Evolutionary conservation across 805 yeast genomes (phyloP), one percentile per base, ranked within the genome.

Genomic region (Yarrowia divulgata): DNA sequence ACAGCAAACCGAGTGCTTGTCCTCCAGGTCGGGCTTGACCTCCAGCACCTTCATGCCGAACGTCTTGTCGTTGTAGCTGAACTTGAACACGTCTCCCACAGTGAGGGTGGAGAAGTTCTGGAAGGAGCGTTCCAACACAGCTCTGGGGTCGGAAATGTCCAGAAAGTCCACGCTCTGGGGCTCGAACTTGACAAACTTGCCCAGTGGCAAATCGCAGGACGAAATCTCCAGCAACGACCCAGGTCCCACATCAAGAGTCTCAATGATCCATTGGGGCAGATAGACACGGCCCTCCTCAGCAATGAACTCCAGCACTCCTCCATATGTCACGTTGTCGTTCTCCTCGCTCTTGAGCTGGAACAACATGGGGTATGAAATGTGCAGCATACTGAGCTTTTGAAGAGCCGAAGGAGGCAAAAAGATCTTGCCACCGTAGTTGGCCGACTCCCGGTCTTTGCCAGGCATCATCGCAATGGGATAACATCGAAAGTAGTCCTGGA

Each of bases 241-340:
- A 0, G 97, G 90, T 63, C 85, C 84, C 8, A 90, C 80, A 42
- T 83, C 82, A 46, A 95, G 79, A 0, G 96, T 90, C 55, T 81
- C 84, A 90, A 95, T 86, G 93, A 95, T 93, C 99, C 99, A 95
- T 73, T 91, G 92, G 0, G 99, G 99, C 43, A 95, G 75, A 77
- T 95, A 95, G 1, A 87, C 95, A 69, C 99, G 84, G 18, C 99
- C 99, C 81, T 95, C 99, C 76, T 95, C 98, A 0, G 99, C 97
- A 18, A 91, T 90, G 78, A 95, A 95, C 80, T 95, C 99, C 71
- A 95, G 81, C 37, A 95, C 99, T 76, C 99, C 99, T 58, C 93
- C 90, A 77, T 93, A 97, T 0, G 98, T 91, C 8, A 77, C 81
- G 40, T 82, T 77, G 19, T 79, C 83, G 32, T 85, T 81, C 45